Base-by-base conservation (phyloP, 2,329 filamentous ascomycete species). In the Rachicladosporium sp. region DNA sequence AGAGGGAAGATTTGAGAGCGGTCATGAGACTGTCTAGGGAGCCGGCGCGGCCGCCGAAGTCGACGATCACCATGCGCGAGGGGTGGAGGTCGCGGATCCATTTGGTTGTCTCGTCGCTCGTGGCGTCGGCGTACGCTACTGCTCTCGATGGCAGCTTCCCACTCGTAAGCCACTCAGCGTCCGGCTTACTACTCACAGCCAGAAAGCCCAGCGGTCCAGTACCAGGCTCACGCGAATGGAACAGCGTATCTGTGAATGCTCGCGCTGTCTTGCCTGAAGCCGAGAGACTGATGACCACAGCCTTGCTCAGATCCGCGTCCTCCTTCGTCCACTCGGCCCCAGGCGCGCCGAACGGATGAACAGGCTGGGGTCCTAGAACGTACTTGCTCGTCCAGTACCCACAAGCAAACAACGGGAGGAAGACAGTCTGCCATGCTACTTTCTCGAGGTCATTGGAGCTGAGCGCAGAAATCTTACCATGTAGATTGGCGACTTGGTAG, bases 401-500 rank as follows among this genome's bases (percentile, higher is more conserved):
- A 10, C 43, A 43, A 23, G 44, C 44, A 35, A 43, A 46, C 10
- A 46, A 35, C 3, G 38, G 38, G 29, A 35, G 40, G 27, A 43
- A 37, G 15, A 45, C 38, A 4, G 43, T 35, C 31, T 47, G 36
- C 19, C 31, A 36, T 1, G 31, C 46, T 19, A 19, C 15, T 19
- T 19, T 19, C 15, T 19, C 15, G 2, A 42, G 10, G 2, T 13
- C 19, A 12, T n/a, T n/a, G 2, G 31, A 10, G 3, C 12, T 13
- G 9, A 46, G n/a, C 4, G 35, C 11, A 19, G 15, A 19, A 19
- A 19, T 19, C 15, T 19, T 19, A 10, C 41, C 4, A 1, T 8
- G 4, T 13, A 12, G 3, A 13, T 35, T 32, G 2, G 27, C 37
- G 3, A 40, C 27, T 7, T 42, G 33, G 44, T 67, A 70, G 10